These are phyloP conservation scores for Lycium ferocissimum DNA, from an alignment of 257 asterid genomes.

Conservation along the genomic window DNA sequence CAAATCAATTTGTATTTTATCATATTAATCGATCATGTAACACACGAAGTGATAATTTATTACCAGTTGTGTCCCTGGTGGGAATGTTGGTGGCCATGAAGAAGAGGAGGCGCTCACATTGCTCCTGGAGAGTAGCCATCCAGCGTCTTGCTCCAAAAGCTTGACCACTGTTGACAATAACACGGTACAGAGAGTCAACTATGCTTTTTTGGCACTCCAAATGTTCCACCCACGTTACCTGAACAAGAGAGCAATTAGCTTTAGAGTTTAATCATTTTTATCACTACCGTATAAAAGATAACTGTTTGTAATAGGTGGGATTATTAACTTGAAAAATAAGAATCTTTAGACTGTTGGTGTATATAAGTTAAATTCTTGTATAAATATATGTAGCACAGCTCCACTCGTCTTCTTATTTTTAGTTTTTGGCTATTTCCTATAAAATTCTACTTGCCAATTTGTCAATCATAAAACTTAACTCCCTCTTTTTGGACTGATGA, in stretches of 20 bases:
- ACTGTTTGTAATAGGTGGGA: background rate
- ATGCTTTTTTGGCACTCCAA: slow-evolving; percentile 66
- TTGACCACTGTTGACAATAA: slow-evolving; percentile 72
- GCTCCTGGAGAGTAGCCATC: slow-evolving; percentile 79
- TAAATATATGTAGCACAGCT: background rate
- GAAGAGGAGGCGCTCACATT: slow-evolving; percentile 55
- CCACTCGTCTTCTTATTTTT: background rate
- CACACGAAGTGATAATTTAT: background rate
- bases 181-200: slow-evolving; percentile 65
- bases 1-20: background rate
- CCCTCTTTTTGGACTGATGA: no score
- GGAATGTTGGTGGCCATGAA: slow-evolving; percentile 89
- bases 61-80: slow-evolving; percentile 78
- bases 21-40: background rate
- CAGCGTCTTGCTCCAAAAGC: slow-evolving; percentile 94
- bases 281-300: background rate
- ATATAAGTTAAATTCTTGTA: no score
- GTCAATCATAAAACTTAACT: background rate
- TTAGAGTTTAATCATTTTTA: background rate
- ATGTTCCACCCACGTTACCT: slow-evolving; percentile 98
- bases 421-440: background rate
- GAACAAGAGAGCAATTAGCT: slow-evolving; percentile 18
- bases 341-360: no score
- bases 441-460: background rate
- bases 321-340: background rate